These are phyloP conservation scores for Acorus gramineus DNA, from an alignment of 106 monocot genomes.

Conservation along the genomic window DNA sequence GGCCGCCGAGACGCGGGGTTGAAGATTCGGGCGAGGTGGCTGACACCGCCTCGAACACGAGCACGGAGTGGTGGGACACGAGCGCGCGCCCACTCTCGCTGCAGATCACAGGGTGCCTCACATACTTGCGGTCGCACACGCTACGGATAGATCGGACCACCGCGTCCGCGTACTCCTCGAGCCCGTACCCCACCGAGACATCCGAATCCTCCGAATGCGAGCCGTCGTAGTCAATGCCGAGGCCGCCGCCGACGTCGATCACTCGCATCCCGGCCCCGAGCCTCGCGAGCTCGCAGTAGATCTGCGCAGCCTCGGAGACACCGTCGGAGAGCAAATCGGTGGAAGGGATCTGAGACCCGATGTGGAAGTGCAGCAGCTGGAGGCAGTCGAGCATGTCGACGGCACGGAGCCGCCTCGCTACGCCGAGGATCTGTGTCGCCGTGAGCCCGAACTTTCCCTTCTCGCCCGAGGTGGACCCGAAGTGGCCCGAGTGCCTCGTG, in stretches of 20 bases:
- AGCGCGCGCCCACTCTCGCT: constrained; percentile 84
- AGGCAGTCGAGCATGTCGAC: constrained; percentile 72
- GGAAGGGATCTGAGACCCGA: constrained; percentile 71
- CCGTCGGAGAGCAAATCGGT: constrained; percentile 49
- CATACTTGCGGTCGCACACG: constrained; percentile 51
- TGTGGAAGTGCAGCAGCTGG: constrained; percentile 77
- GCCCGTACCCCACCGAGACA: constrained; percentile 59
- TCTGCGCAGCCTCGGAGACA: constrained; percentile 61
- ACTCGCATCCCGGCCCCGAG: constrained; percentile 64
- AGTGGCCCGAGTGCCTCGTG: constrained; percentile 70
- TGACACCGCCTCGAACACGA: constrained; percentile 62
- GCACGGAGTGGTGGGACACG: constrained; percentile 77
- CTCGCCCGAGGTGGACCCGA: constrained; percentile 76
- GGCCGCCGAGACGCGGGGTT: constrained; percentile 5
- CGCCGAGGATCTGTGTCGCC: constrained; percentile 47
- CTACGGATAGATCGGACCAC: constrained; percentile 41
- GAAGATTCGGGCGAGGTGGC: constrained; percentile 1
- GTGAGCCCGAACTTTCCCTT: constrained; percentile 81
- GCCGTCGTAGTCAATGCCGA: constrained; percentile 80
- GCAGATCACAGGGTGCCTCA: constrained; percentile 66
- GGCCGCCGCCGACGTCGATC: constrained; percentile 73
- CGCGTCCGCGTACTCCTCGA: constrained; percentile 54
- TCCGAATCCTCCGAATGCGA: constrained; percentile 50
- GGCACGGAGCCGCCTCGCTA: constrained; percentile 34
- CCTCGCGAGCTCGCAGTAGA: constrained; percentile 63